These are phyloP conservation scores for Biscogniauxia sp. DNA, from an alignment of 2,329 filamentous ascomycete genomes.

Conservation along the genomic window DNA sequence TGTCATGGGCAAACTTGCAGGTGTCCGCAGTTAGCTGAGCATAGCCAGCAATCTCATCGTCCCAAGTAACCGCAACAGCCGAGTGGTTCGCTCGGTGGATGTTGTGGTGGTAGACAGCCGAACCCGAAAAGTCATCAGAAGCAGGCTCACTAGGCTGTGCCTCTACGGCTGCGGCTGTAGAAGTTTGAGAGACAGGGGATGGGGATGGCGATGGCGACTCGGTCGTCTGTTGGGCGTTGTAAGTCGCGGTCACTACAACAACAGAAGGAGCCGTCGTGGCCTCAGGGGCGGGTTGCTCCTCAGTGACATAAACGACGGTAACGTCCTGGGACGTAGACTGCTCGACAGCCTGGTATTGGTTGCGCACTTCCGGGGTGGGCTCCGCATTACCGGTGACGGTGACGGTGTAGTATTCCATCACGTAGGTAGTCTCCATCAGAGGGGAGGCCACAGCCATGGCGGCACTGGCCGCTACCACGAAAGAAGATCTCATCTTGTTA, in stretches of 20 bases:
- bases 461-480: slow-evolving; percentile 34
- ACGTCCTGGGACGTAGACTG: slow-evolving; percentile 2
- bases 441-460: slow-evolving; percentile 34
- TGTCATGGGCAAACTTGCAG: slow-evolving; percentile 75
- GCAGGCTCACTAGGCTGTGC: slow-evolving; percentile 8
- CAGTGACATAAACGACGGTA: slow-evolving; percentile 21
- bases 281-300: slow-evolving; percentile 1
- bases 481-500: slow-evolving; percentile 41
- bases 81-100: slow-evolving; percentile 81
- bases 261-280: slow-evolving; percentile 10
- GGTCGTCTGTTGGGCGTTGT: slow-evolving; percentile 8
- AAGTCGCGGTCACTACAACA: slow-evolving; percentile 5
- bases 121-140: slow-evolving; percentile 35
- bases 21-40: slow-evolving; percentile 62
- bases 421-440: slow-evolving; percentile 33
- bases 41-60: slow-evolving; percentile 58
- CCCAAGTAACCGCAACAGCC: slow-evolving; percentile 63
- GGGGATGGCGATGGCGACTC: neutral
- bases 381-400: slow-evolving; percentile 34
- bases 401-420: slow-evolving; percentile 32
- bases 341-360: slow-evolving; percentile 12
- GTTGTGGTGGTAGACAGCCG: slow-evolving; percentile 75
- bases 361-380: neutral
- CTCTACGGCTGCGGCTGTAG: slow-evolving; percentile 8
- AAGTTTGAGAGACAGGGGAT: slow-evolving; percentile 1